These are phyloP conservation scores for Neonectria faginata DNA, from an alignment of 2,329 filamentous ascomycete genomes.

Conservation along the genomic window DNA sequence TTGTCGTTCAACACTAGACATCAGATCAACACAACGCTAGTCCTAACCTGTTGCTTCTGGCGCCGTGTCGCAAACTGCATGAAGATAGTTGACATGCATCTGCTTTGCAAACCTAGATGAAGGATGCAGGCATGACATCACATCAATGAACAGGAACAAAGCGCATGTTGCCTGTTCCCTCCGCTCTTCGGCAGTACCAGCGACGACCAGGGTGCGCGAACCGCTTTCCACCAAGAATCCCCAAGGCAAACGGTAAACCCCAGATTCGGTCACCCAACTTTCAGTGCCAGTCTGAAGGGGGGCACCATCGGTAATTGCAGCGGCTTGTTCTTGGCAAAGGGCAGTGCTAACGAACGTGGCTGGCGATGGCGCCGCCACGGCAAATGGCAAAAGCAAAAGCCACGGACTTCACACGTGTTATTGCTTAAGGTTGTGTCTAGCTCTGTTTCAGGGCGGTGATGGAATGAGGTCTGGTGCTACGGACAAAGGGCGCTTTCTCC, in stretches of 20 bases:
- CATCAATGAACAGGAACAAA: not conserved
- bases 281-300: not conserved
- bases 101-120: not conserved
- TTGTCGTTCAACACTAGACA: not conserved
- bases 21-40: not conserved
- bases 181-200: not conserved
- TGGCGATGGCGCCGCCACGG: constrained; percentile 34
- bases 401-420: constrained; percentile 44
- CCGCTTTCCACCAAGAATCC: not conserved
- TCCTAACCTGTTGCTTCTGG: not conserved
- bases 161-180: not conserved
- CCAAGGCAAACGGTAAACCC: not conserved
- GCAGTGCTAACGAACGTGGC: constrained; percentile 37
- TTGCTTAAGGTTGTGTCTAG: constrained; percentile 42
- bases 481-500: not conserved
- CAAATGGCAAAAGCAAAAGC: constrained; percentile 40
- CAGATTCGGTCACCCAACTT: not conserved
- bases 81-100: constrained; percentile 8
- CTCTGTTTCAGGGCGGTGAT: constrained; percentile 34
- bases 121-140: not conserved
- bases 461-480: constrained; percentile 15
- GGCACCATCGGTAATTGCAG: not conserved
- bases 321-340: constrained; percentile 30
- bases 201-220: not conserved
- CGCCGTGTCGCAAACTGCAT: not conserved